Evolutionary conservation across 2,329 filamentous ascomycete genomes (phyloP).

Genomic region (Diplodia scrobiculata): DNA sequence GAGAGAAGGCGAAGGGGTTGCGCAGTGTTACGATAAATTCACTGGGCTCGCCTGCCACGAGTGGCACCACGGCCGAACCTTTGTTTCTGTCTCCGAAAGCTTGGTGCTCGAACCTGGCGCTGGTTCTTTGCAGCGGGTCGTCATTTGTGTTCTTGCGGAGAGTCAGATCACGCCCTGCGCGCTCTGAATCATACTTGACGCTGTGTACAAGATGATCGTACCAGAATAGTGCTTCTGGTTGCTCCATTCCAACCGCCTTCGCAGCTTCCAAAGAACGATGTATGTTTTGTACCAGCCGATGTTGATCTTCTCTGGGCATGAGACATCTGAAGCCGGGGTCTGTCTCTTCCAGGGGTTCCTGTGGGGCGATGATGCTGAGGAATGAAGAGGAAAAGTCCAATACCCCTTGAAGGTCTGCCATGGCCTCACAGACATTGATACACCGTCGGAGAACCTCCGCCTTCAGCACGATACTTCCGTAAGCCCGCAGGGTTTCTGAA

Average conservation of each 20-base stretch:
- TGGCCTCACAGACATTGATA: conserved; percentile 88
- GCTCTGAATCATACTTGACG: conserved; percentile 29
- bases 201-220: conserved; percentile 87
- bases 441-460: conserved; percentile 85
- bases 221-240: conserved; percentile 86
- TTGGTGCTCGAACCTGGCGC: conserved; percentile 88
- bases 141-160: conserved; percentile 26
- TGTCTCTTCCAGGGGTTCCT: conserved; percentile 64
- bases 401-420: conserved; percentile 90
- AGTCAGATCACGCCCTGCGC: conserved; percentile 31
- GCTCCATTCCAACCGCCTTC: conserved; percentile 68
- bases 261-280: conserved; percentile 79
- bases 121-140: conserved; percentile 60
- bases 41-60: conserved; percentile 77
- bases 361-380: conserved; percentile 77
- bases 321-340: conserved; percentile 35
- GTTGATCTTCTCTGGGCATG: conserved; percentile 79
- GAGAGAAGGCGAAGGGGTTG: conserved; percentile 90
- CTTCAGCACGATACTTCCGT: conserved; percentile 79
- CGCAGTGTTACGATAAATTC: conserved; percentile 82
- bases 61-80: conserved; percentile 46
- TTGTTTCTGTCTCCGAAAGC: conserved; percentile 69
- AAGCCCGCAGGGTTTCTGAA: conserved; percentile 52
- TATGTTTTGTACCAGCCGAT: conserved; percentile 81
- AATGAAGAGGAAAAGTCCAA: conserved; percentile 82